Evolutionary conservation across 768 basidiomycete species (phyloP).

Genomic region (Tulasnella sp.): DNA sequence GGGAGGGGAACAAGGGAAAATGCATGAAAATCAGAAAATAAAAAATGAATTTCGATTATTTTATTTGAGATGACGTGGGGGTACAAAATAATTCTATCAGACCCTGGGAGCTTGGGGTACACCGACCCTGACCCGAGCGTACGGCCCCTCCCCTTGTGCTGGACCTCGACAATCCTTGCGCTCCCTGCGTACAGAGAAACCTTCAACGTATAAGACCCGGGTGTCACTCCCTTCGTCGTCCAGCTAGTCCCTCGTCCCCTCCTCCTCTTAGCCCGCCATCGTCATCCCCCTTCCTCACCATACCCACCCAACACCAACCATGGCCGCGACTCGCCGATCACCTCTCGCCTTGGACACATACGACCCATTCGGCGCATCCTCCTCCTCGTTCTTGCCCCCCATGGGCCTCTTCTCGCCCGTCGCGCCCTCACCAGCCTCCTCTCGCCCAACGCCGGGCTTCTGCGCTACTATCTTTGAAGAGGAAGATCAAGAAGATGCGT

Average conservation of each 20-base stretch:
- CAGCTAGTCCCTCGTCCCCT: not conserved
- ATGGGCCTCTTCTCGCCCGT: slow-evolving; percentile 28
- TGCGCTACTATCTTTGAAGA: slow-evolving; percentile 33
- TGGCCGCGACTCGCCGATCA: slow-evolving; percentile 5
- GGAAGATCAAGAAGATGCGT: slow-evolving; percentile 25
- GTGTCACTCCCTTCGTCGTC: not conserved
- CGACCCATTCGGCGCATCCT: slow-evolving; percentile 30
- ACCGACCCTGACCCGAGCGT: not conserved
- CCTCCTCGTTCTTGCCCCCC: slow-evolving; percentile 28
- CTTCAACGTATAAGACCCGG: not conserved
- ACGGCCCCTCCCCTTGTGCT: not conserved
- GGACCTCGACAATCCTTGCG: not conserved
- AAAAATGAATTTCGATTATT: not conserved
- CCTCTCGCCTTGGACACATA: slow-evolving; percentile 20
- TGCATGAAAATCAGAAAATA: not conserved
- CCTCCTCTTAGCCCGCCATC: not conserved
- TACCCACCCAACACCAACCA: not conserved
- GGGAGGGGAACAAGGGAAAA: not conserved
- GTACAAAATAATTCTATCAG: not conserved
- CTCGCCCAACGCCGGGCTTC: not conserved
- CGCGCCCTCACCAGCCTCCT: not conserved
- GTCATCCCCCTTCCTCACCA: not conserved
- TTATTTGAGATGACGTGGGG: not conserved
- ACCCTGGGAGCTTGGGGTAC: not conserved
- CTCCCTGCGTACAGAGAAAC: not conserved